A percentile compares a stretch with the other conserved stretches of the same genome.
Evolutionary conservation across 257 asterid genomes (phyloP).

Genomic region (Misopates orontium): DNA sequence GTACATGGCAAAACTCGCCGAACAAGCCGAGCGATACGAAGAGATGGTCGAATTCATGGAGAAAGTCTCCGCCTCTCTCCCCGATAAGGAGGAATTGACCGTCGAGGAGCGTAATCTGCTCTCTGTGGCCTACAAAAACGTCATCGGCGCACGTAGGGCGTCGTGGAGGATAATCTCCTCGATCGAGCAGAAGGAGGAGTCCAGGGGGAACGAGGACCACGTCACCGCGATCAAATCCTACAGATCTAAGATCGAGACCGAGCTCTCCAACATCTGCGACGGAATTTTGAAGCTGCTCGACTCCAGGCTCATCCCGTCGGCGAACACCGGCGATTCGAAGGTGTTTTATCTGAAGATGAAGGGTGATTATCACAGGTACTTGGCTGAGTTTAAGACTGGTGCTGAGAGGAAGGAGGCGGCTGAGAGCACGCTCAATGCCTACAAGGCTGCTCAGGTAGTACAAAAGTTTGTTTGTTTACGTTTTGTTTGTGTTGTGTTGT

Average conservation of each 20-base stretch:
- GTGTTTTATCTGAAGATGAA: conserved; percentile 84
- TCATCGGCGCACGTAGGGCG: conserved; percentile 71
- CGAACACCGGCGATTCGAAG: conserved; percentile 67
- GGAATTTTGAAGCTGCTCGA: conserved; percentile 78
- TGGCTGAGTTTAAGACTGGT: conserved; percentile 78
- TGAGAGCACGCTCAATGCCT: conserved; percentile 76
- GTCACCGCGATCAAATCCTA: conserved; percentile 54
- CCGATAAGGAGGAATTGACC: conserved; percentile 53
- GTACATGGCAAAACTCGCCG: conserved; percentile 80
- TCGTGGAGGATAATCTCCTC: conserved; percentile 79
- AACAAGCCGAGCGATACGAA: conserved; percentile 75
- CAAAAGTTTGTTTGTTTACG: no score
- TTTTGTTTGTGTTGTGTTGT: no score
- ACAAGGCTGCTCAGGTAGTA: conserved; percentile 95
- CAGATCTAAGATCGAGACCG: conserved; percentile 71
- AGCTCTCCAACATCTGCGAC: conserved; percentile 63
- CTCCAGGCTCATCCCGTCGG: conserved; percentile 52
- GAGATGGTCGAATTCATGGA: conserved; percentile 84
- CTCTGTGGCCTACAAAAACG: conserved; percentile 76
- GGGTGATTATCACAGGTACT: conserved; percentile 77
- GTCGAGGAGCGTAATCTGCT: conserved; percentile 74
- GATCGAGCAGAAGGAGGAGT: conserved; percentile 78
- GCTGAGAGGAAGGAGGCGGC: conserved; percentile 79
- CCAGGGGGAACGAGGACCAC: conserved; percentile 78
- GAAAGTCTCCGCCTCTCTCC: conserved; percentile 50